These are phyloP conservation scores for Pyrus hybrid DNA, from an alignment of 331 rosid species.

Conservation along the genomic window DNA sequence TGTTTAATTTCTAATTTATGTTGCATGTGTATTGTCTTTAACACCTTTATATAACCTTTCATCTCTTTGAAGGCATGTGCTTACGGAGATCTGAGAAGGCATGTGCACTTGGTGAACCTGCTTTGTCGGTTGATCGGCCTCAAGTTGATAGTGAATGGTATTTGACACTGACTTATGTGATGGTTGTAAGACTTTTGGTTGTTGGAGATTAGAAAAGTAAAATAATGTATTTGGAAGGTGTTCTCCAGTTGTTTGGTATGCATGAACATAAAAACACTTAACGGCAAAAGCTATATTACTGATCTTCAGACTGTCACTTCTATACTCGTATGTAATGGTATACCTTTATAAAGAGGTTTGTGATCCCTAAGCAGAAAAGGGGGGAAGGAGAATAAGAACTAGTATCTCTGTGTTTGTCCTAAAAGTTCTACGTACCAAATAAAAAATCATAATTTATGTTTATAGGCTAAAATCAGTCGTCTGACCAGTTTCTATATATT, in stretches of 20 bases:
- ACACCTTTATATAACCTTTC: conserved; percentile 17
- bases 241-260: not conserved
- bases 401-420: not conserved
- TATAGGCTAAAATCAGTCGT: conserved; percentile 18
- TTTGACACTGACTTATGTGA: conserved; percentile 11
- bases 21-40: not conserved
- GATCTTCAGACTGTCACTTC: conserved; percentile 5
- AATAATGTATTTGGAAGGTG: not conserved
- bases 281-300: not conserved
- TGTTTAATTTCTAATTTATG: not conserved
- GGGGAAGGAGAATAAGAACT: not conserved
- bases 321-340: not conserved
- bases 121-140: conserved; percentile 41
- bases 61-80: conserved; percentile 78
- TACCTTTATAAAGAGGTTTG: not conserved
- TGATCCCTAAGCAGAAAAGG: not conserved
- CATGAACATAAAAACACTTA: not conserved
- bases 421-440: not conserved
- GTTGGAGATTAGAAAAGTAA: not conserved
- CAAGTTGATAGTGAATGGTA: conserved; percentile 74
- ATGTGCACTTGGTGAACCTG: conserved; percentile 57
- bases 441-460: not conserved
- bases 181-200: conserved; percentile 6
- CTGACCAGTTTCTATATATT: conserved; percentile 13
- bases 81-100: conserved; percentile 68